Evolutionary conservation across 2,329 filamentous ascomycete genomes (phyloP), one percentile per base, ranked within the genome.

Genomic region (Penicillium nordicum): DNA sequence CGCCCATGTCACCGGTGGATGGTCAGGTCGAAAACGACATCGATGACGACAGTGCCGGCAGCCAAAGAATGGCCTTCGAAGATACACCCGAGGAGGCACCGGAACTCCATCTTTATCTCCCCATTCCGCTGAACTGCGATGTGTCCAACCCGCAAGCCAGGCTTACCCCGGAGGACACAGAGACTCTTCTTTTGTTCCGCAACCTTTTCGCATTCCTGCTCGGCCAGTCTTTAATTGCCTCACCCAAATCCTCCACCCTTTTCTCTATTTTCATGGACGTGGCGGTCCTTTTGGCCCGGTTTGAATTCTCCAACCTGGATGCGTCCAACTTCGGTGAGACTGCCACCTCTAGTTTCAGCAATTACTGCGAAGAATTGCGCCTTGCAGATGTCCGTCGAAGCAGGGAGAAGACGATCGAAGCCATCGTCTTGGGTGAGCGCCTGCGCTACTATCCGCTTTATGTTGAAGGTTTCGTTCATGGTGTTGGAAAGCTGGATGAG

Each of bases 381-480:
- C 77, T 97, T 32, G 88, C 85, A 3, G 93, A 97, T 73, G 88
- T 96, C 45, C 82, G 92, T 53, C 78, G 84, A 57, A 96, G 90
- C 70, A 84, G 88, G 27, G 91, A 96, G 69, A 95, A 94, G 80
- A 96, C 90, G 0, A 80, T 97, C 25, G 91, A 97, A 74, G 89
- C 88, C 0, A 82, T 97, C 45, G 82, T 97, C n/a, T 79, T 99
- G 11, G 92, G 90, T 54, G 93, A 99, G 75, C 84, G 84, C 37
- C 89, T 97, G 86, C 87, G 87, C 56, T 96, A 84, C 46, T 84
- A 88, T 66, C 82, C 87, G 8, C 81, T 99, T 2, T 97, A 96
- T 75, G 90, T 90, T 57, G 92, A 97, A 73, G 91, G 90, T 0
- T 97, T 97, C 68, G 86, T 92, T 5, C 94, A 97, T 72, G 91